phyloP scores from a whole-genome alignment of 1,139 yeast species.

The Yamadazyma blattariae region DNA sequence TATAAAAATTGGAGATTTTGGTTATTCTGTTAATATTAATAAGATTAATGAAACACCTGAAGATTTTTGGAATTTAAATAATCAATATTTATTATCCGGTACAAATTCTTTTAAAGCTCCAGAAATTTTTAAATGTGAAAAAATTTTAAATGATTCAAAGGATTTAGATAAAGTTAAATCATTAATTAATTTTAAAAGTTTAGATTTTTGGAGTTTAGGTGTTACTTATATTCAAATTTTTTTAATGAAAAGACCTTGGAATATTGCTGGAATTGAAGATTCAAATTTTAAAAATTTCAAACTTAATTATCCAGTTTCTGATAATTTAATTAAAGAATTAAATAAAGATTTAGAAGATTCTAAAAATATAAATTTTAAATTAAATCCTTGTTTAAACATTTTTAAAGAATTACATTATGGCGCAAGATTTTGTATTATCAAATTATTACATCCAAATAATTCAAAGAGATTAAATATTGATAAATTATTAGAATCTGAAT shows the following conservation, averaged over 20 bases:
- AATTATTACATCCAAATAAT: constrained; percentile 33
- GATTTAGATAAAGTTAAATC: constrained; percentile 9
- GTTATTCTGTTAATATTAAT: constrained; percentile 41
- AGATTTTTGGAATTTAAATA: constrained; percentile 16
- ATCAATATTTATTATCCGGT: constrained; percentile 39
- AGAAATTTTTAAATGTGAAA: constrained; percentile 38
- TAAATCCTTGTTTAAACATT: constrained; percentile 32
- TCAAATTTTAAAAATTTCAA: constrained; percentile 23
- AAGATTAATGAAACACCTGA: constrained; percentile 9
- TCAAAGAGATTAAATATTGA: constrained; percentile 21
- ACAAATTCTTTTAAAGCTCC: constrained; percentile 58
- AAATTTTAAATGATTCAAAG: constrained; percentile 9
- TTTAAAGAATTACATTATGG: constrained; percentile 41
- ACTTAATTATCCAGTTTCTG: constrained; percentile 20
- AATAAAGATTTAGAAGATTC: constrained; percentile 23
- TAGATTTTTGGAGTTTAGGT: constrained; percentile 55
- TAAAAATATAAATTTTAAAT: constrained; percentile 9
- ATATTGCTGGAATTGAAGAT: constrained; percentile 27
- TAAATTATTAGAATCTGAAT: constrained; percentile 29
- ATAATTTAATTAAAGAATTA: constrained; percentile 15
- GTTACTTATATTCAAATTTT: constrained; percentile 45
- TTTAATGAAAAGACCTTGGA: constrained; percentile 50
- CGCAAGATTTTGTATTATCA: constrained; percentile 30
- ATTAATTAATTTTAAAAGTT: constrained; percentile 21
- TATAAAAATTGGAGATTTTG: constrained; percentile 51